These are phyloP conservation scores for Geoglossum cookeanum DNA, from an alignment of 2,329 filamentous ascomycete genomes.

Conservation along the genomic window DNA sequence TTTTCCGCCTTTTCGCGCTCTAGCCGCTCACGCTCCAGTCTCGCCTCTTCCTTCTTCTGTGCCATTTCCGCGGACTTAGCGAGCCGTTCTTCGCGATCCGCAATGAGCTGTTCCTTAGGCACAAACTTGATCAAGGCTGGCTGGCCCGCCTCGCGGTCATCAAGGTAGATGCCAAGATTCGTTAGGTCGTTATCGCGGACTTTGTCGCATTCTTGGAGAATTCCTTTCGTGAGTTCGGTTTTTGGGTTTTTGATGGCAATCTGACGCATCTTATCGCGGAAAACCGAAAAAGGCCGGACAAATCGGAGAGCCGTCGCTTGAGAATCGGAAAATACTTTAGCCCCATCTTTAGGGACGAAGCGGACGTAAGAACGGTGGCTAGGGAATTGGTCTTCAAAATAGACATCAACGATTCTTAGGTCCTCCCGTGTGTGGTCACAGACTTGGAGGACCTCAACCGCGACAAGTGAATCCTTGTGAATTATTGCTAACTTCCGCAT, in stretches of 20 bases:
- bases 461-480: neutral
- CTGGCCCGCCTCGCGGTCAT: constrained; percentile 50
- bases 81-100: constrained; percentile 12
- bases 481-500: neutral
- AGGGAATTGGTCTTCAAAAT: neutral
- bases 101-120: constrained; percentile 36
- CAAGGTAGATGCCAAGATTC: constrained; percentile 68
- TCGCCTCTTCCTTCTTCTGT: constrained; percentile 33
- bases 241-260: constrained; percentile 30
- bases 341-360: neutral
- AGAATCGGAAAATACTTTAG: constrained; percentile 29
- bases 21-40: constrained; percentile 17
- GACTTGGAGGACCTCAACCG: neutral
- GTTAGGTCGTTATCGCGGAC: constrained; percentile 69
- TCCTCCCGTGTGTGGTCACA: neutral
- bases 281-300: constrained; percentile 36
- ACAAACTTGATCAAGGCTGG: constrained; percentile 56
- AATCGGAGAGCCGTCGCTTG: constrained; percentile 38
- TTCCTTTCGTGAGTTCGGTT: constrained; percentile 41
- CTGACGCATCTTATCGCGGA: constrained; percentile 38
- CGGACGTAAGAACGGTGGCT: neutral
- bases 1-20: constrained; percentile 28
- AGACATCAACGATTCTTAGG: neutral
- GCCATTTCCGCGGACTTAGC: constrained; percentile 33
- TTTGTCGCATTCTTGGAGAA: constrained; percentile 58